These are phyloP conservation scores for Heterobasidion annosum DNA, from an alignment of 1,284 basidiomycete genomes.

Conservation along the genomic window DNA sequence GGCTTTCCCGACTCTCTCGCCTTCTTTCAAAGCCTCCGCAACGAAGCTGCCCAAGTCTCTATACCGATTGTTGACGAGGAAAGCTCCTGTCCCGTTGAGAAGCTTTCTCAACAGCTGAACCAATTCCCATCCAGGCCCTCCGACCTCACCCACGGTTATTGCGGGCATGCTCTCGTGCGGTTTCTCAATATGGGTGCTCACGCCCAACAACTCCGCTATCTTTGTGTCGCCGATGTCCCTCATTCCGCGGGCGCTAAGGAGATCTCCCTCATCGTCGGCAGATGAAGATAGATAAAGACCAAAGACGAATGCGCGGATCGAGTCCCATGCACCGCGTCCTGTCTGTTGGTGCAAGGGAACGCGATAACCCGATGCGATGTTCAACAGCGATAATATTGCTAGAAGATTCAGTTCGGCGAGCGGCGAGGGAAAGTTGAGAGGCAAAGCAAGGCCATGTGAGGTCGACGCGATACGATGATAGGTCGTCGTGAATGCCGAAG, in stretches of 20 bases:
- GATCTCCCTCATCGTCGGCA: slow-evolving; percentile 39
- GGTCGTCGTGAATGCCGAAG: slow-evolving; percentile 52
- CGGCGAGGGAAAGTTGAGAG: slow-evolving; percentile 64
- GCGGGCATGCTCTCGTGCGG: slow-evolving; percentile 64
- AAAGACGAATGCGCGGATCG: slow-evolving; percentile 64
- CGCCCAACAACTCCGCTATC: slow-evolving; percentile 66
- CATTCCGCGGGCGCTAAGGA: slow-evolving; percentile 66
- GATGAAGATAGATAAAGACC: slow-evolving; percentile 61
- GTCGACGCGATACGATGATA: slow-evolving; percentile 51
- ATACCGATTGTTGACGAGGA: slow-evolving; percentile 53
- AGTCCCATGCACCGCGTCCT: slow-evolving; percentile 73
- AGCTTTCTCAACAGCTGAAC: slow-evolving; percentile 57
- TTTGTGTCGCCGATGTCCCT: slow-evolving; percentile 36
- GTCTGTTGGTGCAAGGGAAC: slow-evolving; percentile 58
- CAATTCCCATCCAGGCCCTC: slow-evolving; percentile 67
- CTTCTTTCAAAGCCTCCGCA: slow-evolving; percentile 51
- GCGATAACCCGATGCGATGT: slow-evolving; percentile 76
- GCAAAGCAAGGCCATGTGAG: slow-evolving; percentile 60
- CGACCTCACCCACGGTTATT: slow-evolving; percentile 66
- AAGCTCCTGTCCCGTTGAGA: slow-evolving; percentile 65
- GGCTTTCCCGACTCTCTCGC: slow-evolving; percentile 28
- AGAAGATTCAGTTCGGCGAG: slow-evolving; percentile 69
- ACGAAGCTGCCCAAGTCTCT: slow-evolving; percentile 70
- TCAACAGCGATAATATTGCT: slow-evolving; percentile 64
- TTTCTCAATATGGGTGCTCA: slow-evolving; percentile 62